Percentiles rank a stretch among this genome's conserved stretches.
These are phyloP conservation scores for Tetragonia tetragonoides DNA, from an alignment of 148 eudicot species.

Conservation along the genomic window DNA sequence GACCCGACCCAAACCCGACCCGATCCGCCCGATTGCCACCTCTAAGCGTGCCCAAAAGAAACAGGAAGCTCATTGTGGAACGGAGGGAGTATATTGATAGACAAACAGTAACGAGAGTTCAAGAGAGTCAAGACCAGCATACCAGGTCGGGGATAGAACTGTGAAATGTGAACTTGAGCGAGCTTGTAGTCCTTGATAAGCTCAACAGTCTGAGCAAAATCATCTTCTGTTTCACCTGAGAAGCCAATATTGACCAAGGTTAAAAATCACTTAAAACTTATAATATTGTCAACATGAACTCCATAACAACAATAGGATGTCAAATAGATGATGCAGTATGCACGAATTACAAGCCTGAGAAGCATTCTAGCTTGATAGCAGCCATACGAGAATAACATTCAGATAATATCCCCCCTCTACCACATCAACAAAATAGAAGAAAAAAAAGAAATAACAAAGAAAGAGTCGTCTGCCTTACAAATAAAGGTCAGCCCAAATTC, in stretches of 20 bases:
- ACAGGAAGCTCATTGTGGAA: too few species aligned
- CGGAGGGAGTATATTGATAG: too few species aligned
- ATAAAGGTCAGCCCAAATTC: not conserved
- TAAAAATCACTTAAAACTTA: not conserved
- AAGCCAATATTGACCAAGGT: constrained; percentile 15
- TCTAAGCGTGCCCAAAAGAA: too few species aligned
- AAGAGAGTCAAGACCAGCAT: constrained; percentile 13
- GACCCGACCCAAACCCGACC: too few species aligned
- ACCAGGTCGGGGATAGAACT: constrained; percentile 99
- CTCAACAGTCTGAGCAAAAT: constrained; percentile 70
- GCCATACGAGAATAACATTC: not conserved
- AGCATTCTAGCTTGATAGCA: not conserved
- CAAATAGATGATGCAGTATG: not conserved
- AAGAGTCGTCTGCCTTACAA: not conserved
- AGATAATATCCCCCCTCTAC: not conserved
- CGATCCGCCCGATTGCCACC: too few species aligned
- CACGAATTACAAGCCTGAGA: not conserved
- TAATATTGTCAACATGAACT: not conserved
- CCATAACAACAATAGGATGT: not conserved
- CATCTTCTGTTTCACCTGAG: constrained; percentile 96
- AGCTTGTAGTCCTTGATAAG: constrained; percentile 81
- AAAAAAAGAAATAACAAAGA: not conserved
- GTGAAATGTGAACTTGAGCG: constrained; percentile 98
- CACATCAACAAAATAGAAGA: not conserved
- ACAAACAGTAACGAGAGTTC: not conserved